A percentile compares a stretch with the other conserved stretches of the same genome.
phyloP scores from a whole-genome alignment of 176 grass and related monocot genomes.

The Hyparrhenia diplandra region DNA sequence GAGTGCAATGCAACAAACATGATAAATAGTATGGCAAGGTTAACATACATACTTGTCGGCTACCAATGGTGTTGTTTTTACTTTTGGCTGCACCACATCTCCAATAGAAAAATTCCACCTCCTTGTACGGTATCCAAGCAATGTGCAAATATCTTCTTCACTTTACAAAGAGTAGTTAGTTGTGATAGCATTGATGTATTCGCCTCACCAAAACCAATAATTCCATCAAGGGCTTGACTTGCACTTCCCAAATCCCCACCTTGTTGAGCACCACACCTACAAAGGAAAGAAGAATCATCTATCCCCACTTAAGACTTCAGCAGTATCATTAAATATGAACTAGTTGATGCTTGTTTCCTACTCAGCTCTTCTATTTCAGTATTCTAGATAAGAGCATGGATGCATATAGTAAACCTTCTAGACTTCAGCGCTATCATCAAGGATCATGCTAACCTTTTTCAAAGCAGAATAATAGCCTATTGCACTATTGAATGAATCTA shows the following conservation, averaged over 20 bases:
- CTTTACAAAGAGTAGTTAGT: constrained; percentile 68
- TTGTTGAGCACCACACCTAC: constrained; percentile 91
- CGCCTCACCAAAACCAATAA: constrained; percentile 96
- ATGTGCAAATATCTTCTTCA: constrained; percentile 94
- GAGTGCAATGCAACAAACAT: neutral
- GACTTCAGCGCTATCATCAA: too few relatives aligned
- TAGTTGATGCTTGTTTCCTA: neutral
- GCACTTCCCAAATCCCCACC: constrained; percentile 86
- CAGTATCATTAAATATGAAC: neutral
- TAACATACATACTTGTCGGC: constrained; percentile 71
- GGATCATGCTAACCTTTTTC: neutral
- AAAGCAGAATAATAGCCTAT: neutral
- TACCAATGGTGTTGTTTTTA: constrained; percentile 86
- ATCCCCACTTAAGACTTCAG: constrained; percentile 17
- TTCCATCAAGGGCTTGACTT: constrained; percentile 87
- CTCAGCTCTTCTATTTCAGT: neutral
- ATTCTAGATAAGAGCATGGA: neutral
- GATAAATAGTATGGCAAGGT: constrained; percentile 17
- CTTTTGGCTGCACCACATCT: constrained; percentile 85
- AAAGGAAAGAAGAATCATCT: constrained; percentile 25
- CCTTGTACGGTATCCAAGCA: constrained; percentile 86
- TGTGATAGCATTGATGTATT: constrained; percentile 92
- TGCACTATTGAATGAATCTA: neutral
- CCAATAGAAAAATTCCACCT: constrained; percentile 92
- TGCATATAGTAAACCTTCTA: neutral